phyloP scores from a whole-genome alignment of 345 rosid genomes.

The Schrenkiella parvula region DNA sequence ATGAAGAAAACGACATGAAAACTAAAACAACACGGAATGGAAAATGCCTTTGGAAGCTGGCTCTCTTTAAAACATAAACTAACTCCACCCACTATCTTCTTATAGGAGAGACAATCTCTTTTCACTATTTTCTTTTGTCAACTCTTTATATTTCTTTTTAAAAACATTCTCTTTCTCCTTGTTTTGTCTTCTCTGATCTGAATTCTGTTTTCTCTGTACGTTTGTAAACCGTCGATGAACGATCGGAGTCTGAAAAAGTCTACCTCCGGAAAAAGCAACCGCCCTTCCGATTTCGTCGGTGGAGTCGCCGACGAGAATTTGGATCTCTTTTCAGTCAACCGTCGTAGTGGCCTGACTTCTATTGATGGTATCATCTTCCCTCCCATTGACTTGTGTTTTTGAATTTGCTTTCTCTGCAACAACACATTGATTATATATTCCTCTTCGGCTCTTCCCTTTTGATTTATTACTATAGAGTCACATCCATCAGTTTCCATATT shows the following conservation, averaged over 20 bases:
- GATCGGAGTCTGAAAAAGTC: constrained; percentile 25
- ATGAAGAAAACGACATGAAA: constrained; percentile 21
- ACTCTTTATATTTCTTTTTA: constrained; percentile 10
- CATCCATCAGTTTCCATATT: not conserved
- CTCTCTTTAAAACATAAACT: constrained; percentile 5
- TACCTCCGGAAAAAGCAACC: constrained; percentile 14
- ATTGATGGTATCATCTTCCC: constrained; percentile 10
- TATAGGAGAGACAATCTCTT: not conserved
- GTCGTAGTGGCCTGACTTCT: constrained; percentile 20
- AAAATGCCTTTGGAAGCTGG: constrained; percentile 22
- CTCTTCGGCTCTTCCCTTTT: not conserved
- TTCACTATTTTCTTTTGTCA: constrained; percentile 19
- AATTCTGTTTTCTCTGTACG: not conserved
- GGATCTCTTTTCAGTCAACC: constrained; percentile 30
- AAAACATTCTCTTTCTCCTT: not conserved
- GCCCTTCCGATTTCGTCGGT: not conserved
- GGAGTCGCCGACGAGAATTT: constrained; percentile 26
- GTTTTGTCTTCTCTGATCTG: constrained; percentile 10
- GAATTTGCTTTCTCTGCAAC: not conserved
- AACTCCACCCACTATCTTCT: not conserved
- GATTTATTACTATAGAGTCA: not conserved
- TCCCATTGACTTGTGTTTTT: constrained; percentile 22
- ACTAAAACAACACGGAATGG: constrained; percentile 24
- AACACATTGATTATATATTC: not conserved
- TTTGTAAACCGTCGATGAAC: constrained; percentile 20